phyloP scores from a whole-genome alignment of 2,329 filamentous ascomycete species.

The Pestalotiopsis sp. region DNA sequence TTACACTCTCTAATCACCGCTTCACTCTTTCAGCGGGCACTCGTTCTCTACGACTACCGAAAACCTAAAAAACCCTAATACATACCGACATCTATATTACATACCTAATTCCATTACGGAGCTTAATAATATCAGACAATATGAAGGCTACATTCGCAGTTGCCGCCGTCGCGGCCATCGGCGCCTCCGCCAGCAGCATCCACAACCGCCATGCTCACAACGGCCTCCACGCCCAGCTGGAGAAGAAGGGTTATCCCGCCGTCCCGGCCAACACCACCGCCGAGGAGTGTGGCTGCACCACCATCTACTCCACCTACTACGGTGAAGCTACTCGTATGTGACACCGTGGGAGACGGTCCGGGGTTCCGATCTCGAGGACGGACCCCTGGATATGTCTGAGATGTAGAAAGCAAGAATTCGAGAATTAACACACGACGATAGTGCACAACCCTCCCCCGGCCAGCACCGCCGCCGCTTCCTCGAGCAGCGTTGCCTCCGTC shows the following conservation, averaged over 20 bases:
- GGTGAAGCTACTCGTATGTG: constrained; percentile 65
- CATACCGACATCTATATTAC: constrained; percentile 27
- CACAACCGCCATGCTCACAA: constrained; percentile 64
- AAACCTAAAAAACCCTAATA: not conserved
- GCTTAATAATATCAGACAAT: constrained; percentile 20
- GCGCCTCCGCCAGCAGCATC: constrained; percentile 52
- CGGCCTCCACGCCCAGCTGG: constrained; percentile 46
- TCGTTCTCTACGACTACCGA: constrained; percentile 56
- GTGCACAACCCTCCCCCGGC: constrained; percentile 39
- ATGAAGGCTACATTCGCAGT: constrained; percentile 76
- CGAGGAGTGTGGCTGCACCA: constrained; percentile 65
- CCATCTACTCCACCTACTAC: constrained; percentile 70
- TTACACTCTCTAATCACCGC: constrained; percentile 56
- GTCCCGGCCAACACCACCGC: constrained; percentile 38
- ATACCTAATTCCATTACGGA: constrained; percentile 12
- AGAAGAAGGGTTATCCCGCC: constrained; percentile 45
- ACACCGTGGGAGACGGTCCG: not conserved
- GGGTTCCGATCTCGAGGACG: not conserved
- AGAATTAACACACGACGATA: constrained; percentile 31
- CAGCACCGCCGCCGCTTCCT: constrained; percentile 13
- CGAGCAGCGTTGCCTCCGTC: constrained; percentile 14
- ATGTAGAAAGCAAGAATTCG: not conserved
- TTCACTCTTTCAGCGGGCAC: constrained; percentile 89
- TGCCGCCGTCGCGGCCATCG: constrained; percentile 62
- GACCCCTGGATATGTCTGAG: not conserved